phyloP scores from a whole-genome alignment of 2,329 filamentous ascomycete genomes.

The Phaeophleospora eucalypticola region DNA sequence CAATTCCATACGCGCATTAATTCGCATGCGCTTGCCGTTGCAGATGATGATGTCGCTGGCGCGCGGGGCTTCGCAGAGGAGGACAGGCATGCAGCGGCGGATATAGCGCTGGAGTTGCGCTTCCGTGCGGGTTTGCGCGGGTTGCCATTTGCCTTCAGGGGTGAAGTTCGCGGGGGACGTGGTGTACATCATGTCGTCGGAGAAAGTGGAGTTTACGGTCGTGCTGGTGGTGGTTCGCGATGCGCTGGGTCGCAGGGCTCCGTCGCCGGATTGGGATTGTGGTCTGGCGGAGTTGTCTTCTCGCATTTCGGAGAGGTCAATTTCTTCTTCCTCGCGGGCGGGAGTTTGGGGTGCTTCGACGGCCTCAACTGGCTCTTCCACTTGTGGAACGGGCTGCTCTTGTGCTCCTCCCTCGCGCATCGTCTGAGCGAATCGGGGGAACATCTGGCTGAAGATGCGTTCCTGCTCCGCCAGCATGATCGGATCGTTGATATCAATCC shows the following conservation, averaged over 20 bases:
- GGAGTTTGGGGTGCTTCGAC: conserved; percentile 15
- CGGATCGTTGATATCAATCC: conserved; percentile 33
- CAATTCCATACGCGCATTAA: conserved; percentile 42
- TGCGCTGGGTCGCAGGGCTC: conserved; percentile 19
- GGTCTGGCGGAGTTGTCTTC: conserved; percentile 26
- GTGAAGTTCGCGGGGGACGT: conserved; percentile 31
- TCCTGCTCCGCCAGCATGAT: conserved; percentile 46
- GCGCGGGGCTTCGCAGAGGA: conserved; percentile 42
- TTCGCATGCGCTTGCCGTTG: conserved; percentile 40
- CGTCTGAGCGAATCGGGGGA: conserved; percentile 38
- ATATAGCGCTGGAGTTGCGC: conserved; percentile 44
- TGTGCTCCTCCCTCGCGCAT: background rate
- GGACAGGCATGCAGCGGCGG: conserved; percentile 44
- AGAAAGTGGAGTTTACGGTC: conserved; percentile 23
- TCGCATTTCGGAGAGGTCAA: conserved; percentile 32
- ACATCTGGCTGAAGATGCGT: conserved; percentile 45
- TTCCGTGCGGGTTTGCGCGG: conserved; percentile 30
- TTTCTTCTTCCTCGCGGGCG: conserved; percentile 32
- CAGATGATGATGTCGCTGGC: conserved; percentile 45
- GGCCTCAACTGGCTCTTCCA: conserved; percentile 10
- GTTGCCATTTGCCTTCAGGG: conserved; percentile 33
- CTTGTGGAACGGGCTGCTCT: conserved; percentile 7
- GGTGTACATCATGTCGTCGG: conserved; percentile 32
- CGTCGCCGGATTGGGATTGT: conserved; percentile 5
- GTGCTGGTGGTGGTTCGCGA: conserved; percentile 25